Base-by-base conservation (phyloP, 495 filamentous ascomycete genomes). In the Penicillium mononematosum region DNA sequence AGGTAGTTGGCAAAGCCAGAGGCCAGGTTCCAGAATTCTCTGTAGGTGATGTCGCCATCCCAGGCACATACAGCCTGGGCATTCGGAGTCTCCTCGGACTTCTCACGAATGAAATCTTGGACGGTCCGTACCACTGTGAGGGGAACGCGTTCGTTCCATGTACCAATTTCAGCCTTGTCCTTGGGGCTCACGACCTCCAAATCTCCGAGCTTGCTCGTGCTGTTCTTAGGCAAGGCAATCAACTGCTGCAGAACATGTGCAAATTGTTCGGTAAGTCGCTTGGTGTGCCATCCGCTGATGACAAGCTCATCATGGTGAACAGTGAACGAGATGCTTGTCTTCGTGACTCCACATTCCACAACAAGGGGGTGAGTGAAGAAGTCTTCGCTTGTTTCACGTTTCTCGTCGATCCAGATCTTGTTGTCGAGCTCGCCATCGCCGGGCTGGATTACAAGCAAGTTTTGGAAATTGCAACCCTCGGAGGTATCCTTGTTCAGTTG, bases 401-500 rank as follows among this genome's bases (percentile, higher is more conserved):
- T 75, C 69, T 83, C 50, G 64, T 78, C 27, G 58, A 73, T 63
- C 59, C 74, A 78, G 4, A 80, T 65, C 0, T 74, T 66, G 14
- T 58, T 63, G 45, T 73, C 56, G 14, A 72, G 54, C 3, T 61
- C 48, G 4, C 59, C 62, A 7, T 72, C 69, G 0, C 62, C 71
- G 0, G 78, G 68, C 50, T 87, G 70, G 51, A 89, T 80, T 1
- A 82, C 80, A 5, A 88, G 72, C 8, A 88, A 61, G 60, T 81
- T 88, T 50, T 83, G 78, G 67, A 89, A 83, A 32, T 86, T 82
- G 60, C 85, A 89, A 10, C 83, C 87, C 54, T 59, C 44, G 7
- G 70, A 60, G 0, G 71, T 62, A 54, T 78, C 72, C 5, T 49
- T 55, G 55, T 66, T 72, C 14, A 81, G 58, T 16, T 72, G 67